Evolutionary conservation across 306 rosid species (phyloP), one percentile per base, ranked within the genome.

Genomic region (Rosa multiflora): DNA sequence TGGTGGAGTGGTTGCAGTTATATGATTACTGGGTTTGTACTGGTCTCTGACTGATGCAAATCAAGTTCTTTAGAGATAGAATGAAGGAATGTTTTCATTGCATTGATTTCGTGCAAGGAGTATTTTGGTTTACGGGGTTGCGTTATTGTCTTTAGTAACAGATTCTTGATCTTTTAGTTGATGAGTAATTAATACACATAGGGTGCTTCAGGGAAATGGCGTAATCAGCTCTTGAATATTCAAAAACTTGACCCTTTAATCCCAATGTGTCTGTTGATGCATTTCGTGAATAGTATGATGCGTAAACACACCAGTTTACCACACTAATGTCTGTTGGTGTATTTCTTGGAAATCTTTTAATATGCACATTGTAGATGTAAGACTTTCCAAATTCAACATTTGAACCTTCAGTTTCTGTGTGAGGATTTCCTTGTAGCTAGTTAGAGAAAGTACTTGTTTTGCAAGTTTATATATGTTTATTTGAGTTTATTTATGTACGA

Each of bases 141-240:
- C 18, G 2, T 59, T 23, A 12, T 42, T 23, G 3, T 44, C 2
- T 75, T 46, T 21, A 39, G 20, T n/a, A 32, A 39, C 3, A 10
- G 55, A 37, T 80, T 14, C 42, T 56, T 35, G 67, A 35, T 39
- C 55, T 21, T 4, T 13, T 77, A 39, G 73, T 73, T 49, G 73
- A 63, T 62, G 56, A 11, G 59, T 39, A 72, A 7, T 43, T 18
- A 53, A 53, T 21, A 51, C 62, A 4, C 5, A 2, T 71, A 58
- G 71, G 46, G 3, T 79, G 56, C 43, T 23, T 80, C 14, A 29
- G 61, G 62, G 18, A 29, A 74, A 10, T n/a, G 1, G n/a, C 18
- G 12, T 5, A 0, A 51, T 56, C 42, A 29, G 64, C 5, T 29
- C 20, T 29, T 40, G 56, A 49, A 49, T 44, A 17, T 35, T 6